These are phyloP conservation scores for Dictyostelium intermedium DNA, from an alignment of 78 protist genomes.

Conservation along the genomic window DNA sequence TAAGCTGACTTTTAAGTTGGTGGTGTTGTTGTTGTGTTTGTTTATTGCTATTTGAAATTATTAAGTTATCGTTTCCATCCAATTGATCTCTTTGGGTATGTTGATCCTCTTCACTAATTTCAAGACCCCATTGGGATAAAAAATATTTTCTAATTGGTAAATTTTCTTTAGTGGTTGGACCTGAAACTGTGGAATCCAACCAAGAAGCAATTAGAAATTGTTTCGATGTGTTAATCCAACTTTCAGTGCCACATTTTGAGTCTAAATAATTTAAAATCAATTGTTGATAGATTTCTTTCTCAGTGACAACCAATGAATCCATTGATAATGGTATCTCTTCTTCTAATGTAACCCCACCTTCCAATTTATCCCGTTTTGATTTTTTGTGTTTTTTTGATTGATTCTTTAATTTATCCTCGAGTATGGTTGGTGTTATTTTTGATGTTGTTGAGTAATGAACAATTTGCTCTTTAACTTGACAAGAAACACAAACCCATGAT, in stretches of 20 bases:
- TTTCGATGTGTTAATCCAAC: conserved; percentile 18
- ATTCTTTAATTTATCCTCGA: not conserved
- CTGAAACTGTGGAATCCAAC: conserved; percentile 9
- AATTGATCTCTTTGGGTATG: not conserved
- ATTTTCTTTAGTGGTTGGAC: not conserved
- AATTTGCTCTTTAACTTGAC: conserved; percentile 36
- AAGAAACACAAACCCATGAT: conserved; percentile 44
- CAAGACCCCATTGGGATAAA: conserved; percentile 6
- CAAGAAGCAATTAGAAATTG: conserved; percentile 42
- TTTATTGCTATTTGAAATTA: not conserved
- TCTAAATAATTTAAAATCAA: conserved; percentile 42
- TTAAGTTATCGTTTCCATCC: not conserved
- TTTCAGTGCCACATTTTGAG: not conserved
- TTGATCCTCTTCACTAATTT: not conserved
- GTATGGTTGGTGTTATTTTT: not conserved
- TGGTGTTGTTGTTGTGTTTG: conserved; percentile 4
- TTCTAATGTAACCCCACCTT: not conserved
- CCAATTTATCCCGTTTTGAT: not conserved
- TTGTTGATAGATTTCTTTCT: conserved; percentile 32
- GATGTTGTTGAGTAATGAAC: not conserved
- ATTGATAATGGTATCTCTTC: not conserved
- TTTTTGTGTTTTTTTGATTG: not conserved
- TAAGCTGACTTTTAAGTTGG: not conserved
- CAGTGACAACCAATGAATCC: not conserved
- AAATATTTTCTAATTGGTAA: conserved; percentile 6